Evolutionary conservation across 2,329 filamentous ascomycete species (phyloP), one percentile per base, ranked within the genome.

Genomic region (Pseudocercospora fijiensis): DNA sequence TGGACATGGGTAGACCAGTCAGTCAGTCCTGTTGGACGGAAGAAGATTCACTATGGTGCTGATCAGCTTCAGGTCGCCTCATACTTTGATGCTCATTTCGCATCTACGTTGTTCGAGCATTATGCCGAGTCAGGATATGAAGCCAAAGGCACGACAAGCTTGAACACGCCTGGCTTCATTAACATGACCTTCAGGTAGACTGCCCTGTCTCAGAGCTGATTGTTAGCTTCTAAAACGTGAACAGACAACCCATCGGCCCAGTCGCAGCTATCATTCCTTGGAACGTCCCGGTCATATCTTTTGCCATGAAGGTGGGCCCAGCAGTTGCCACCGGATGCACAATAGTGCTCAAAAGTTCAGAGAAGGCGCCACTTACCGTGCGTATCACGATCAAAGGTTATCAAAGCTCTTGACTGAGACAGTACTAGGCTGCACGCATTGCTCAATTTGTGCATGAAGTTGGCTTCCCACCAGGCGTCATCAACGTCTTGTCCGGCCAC

Each of bases 261-360:
- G 65, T 70, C 11, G 72, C 67, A 3, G 83, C 85, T 74, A 92
- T 92, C 67, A 90, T 91, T 62, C 90, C 90, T n/a, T 94, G 90
- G 89, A 94, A 93, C 75, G 90, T 88, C 68, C 90, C 90, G 1
- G 81, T 92, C 1, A 80, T 83, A n/a, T 91, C 91, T 85, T 88
- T 88, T 13, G 85, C 85, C 3, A 89, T 88, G 87, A 92, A 92
- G 73, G 81, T 93, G 1, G 90, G 88, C 16, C 90, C 90, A 45
- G 83, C 84, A 10, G 75, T 86, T 0, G 83, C 82, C 10, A 81
- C 79, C 26, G 84, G 84, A 18, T 85, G 85, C 70, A 85, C 83
- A 16, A 2, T 83, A 80, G 16, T 82, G 7, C 72, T 85, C 1
- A 85, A 1, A 88, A 60, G 57, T 5, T 60, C 58, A 7, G 62